Conservation (phyloP, 345 rosid species). For the Reutealis trisperma region DNA sequence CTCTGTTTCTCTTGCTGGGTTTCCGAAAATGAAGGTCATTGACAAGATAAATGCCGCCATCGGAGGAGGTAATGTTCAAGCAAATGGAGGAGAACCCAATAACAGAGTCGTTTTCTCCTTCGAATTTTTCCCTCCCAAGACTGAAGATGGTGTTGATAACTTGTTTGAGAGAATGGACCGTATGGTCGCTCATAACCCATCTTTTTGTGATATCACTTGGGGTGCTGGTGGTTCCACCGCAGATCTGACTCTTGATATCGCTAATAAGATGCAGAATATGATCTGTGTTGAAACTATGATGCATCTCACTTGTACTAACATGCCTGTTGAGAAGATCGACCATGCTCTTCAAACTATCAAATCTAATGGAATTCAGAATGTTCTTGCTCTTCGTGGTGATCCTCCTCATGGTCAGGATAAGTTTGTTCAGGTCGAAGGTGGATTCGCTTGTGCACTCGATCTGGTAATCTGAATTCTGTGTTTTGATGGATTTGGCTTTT, state of each 20-base stretch:
- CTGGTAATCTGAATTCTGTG: slow-evolving; percentile 39
- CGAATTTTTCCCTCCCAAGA: slow-evolving; percentile 98
- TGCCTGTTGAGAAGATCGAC: slow-evolving; percentile 94
- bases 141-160: slow-evolving; percentile 96
- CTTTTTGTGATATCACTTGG: slow-evolving; percentile 99
- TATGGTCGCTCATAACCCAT: slow-evolving; percentile 79
- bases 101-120: slow-evolving; percentile 79
- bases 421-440: slow-evolving; percentile 91
- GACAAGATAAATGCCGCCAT: slow-evolving; percentile 57
- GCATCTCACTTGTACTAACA: slow-evolving; percentile 98
- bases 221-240: slow-evolving; percentile 99
- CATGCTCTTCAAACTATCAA: slow-evolving; percentile 81
- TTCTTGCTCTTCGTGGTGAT: slow-evolving; percentile 97
- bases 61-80: slow-evolving; percentile 14
- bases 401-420: slow-evolving; percentile 99
- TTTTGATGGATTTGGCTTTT: neutral
- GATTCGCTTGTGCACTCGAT: slow-evolving; percentile 94
- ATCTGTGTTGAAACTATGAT: slow-evolving; percentile 98
- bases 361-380: slow-evolving; percentile 93
- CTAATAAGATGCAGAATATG: slow-evolving; percentile 94
- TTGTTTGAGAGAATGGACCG: slow-evolving; percentile 97
- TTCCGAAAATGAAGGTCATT: slow-evolving; percentile 73
- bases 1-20: neutral
- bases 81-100: slow-evolving; percentile 1
- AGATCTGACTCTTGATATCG: slow-evolving; percentile 90